Evolutionary conservation across 192 early-diverging fungal genomes (phyloP).

Genomic region (Coemansia biformis): DNA sequence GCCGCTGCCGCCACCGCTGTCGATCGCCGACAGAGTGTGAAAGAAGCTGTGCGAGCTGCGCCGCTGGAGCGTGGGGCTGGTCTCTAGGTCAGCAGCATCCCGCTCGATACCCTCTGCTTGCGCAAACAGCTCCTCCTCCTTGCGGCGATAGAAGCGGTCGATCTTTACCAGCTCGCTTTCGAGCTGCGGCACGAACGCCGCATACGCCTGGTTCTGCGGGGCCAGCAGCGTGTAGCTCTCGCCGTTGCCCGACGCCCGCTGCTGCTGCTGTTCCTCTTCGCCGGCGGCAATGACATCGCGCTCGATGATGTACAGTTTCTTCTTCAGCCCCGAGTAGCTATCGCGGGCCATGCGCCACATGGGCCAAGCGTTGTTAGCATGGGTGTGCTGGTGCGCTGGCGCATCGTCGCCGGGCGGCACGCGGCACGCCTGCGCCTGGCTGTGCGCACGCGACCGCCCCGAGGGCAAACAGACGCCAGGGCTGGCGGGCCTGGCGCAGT

Average conservation of each 20-base stretch:
- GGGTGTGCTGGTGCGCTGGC: too few relatives aligned
- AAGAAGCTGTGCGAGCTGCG: slow-evolving; percentile 33
- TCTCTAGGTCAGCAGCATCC: slow-evolving; percentile 14
- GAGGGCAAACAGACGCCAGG: too few relatives aligned
- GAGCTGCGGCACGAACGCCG: slow-evolving; percentile 64
- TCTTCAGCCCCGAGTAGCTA: slow-evolving; percentile 69
- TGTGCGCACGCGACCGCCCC: too few relatives aligned
- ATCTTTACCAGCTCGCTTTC: slow-evolving; percentile 85
- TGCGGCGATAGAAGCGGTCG: slow-evolving; percentile 71
- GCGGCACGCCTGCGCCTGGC: too few relatives aligned
- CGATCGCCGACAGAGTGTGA: slow-evolving; percentile 26
- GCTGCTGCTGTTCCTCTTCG: slow-evolving; percentile 3
- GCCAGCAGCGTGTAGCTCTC: slow-evolving; percentile 31
- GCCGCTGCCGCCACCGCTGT: slow-evolving; percentile 1
- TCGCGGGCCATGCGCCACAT: too few relatives aligned
- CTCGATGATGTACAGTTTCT: slow-evolving; percentile 71
- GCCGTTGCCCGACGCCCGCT: slow-evolving; percentile 12
- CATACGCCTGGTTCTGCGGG: slow-evolving; percentile 35
- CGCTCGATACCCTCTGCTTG: slow-evolving; percentile 59
- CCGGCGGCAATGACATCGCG: slow-evolving; percentile 50
- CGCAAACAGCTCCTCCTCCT: slow-evolving; percentile 71
- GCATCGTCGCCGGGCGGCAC: too few relatives aligned
- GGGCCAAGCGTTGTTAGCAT: too few relatives aligned
- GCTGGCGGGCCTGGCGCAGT: too few relatives aligned
- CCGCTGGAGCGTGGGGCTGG: slow-evolving; percentile 17